phyloP scores from a whole-genome alignment of 768 basidiomycete species.

The Candolleomyces efflorescens region DNA sequence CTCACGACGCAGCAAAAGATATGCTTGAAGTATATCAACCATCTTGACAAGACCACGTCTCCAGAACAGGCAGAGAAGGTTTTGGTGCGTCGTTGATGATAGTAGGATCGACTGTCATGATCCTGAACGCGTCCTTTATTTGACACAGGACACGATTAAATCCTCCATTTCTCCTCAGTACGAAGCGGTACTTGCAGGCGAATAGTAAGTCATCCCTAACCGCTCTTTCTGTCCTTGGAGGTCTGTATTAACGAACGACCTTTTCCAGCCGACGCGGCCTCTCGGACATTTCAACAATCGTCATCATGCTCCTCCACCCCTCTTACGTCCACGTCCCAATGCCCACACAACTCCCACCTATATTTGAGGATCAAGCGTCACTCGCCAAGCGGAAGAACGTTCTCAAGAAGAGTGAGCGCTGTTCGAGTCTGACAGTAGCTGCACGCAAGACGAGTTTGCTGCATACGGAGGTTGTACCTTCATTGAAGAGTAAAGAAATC shows the following conservation, averaged over 20 bases:
- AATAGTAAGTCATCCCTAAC: slow-evolving; percentile 1
- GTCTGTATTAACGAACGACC: neutral
- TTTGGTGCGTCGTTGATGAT: neutral
- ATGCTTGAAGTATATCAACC: slow-evolving; percentile 35
- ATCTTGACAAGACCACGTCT: slow-evolving; percentile 23
- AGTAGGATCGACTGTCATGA: neutral
- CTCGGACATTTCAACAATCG: neutral
- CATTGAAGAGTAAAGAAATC: neutral
- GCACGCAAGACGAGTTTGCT: slow-evolving; percentile 3
- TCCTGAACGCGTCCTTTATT: neutral
- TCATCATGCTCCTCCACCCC: slow-evolving; percentile 3
- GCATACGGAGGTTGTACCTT: slow-evolving; percentile 5
- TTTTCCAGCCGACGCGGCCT: slow-evolving; percentile 2
- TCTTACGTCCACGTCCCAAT: slow-evolving; percentile 6
- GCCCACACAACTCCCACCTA: neutral
- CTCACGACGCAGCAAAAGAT: slow-evolving; percentile 35
- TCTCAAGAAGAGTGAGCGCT: slow-evolving; percentile 1
- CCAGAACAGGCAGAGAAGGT: slow-evolving; percentile 1
- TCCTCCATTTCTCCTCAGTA: slow-evolving; percentile 1
- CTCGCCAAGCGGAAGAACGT: neutral
- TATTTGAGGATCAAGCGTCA: neutral
- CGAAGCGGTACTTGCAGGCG: slow-evolving; percentile 5
- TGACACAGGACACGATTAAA: neutral
- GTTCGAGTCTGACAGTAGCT: neutral
- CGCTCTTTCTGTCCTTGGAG: neutral